phyloP scores from a whole-genome alignment of 2,329 filamentous ascomycete species.

The Monilinia vaccinii-corymbosi region DNA sequence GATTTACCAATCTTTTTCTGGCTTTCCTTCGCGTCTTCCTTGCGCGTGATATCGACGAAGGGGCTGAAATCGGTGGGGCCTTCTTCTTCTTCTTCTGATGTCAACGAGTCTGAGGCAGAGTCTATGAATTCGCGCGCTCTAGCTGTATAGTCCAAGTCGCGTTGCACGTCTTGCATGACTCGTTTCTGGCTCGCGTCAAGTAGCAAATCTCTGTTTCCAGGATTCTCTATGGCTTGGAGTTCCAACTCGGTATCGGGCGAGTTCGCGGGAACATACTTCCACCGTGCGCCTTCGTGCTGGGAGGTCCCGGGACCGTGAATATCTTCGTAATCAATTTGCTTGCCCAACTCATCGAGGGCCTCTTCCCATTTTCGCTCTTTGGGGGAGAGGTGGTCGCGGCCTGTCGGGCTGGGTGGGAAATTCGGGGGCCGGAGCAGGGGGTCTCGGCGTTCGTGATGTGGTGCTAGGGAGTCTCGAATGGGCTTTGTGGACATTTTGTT shows the following conservation, averaged over 20 bases:
- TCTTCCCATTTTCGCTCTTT: background rate
- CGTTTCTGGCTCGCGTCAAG: too few relatives aligned
- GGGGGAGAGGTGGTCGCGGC: background rate
- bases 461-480: too few relatives aligned
- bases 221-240: background rate
- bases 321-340: background rate
- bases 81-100: background rate
- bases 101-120: background rate
- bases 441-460: background rate
- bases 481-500: background rate
- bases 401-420: background rate
- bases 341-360: background rate
- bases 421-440: too few relatives aligned
- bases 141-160: background rate
- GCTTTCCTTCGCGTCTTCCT: background rate
- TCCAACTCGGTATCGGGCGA: fast-evolving
- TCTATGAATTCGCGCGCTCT: background rate
- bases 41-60: background rate
- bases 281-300: background rate
- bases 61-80: background rate
- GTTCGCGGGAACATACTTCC: background rate
- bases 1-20: background rate
- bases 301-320: background rate
- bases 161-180: background rate
- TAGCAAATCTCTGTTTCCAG: background rate